Evolutionary conservation across 2,329 filamentous ascomycete species (phyloP).

Genomic region (Pseudopithomyces maydicus): DNA sequence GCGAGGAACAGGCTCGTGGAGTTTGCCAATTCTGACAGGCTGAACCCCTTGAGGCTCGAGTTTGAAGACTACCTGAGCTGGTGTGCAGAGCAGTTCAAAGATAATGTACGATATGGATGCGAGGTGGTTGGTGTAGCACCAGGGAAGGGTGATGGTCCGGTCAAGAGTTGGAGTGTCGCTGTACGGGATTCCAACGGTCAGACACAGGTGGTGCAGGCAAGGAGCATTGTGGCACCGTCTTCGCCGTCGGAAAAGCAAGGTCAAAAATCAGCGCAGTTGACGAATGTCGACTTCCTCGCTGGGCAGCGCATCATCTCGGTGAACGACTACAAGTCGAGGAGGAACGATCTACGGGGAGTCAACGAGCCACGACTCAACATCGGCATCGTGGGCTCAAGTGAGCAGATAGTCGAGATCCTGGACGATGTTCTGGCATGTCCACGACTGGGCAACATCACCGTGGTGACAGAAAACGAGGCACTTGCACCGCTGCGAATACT

Average conservation of each 20-base stretch:
- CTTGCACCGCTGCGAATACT: constrained; percentile 36
- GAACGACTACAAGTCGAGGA: constrained; percentile 36
- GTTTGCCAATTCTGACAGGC: constrained; percentile 43
- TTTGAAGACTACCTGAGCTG: constrained; percentile 47
- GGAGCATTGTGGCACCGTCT: constrained; percentile 33
- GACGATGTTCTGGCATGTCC: constrained; percentile 41
- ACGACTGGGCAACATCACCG: constrained; percentile 40
- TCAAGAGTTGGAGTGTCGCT: constrained; percentile 34
- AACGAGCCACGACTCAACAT: constrained; percentile 36
- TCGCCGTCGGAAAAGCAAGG: constrained; percentile 23
- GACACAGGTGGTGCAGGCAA: constrained; percentile 29
- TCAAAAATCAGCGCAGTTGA: constrained; percentile 24
- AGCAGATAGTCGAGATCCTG: constrained; percentile 35
- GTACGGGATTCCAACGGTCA: constrained; percentile 32
- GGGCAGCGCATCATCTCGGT: constrained; percentile 42
- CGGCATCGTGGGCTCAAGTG: constrained; percentile 36
- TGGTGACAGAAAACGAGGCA: constrained; percentile 40
- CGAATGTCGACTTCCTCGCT: constrained; percentile 33
- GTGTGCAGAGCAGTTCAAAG: constrained; percentile 41
- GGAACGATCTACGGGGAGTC: constrained; percentile 35
- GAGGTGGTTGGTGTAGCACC: constrained; percentile 38
- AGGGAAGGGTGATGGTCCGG: constrained; percentile 23
- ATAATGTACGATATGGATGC: constrained; percentile 34
- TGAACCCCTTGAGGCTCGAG: constrained; percentile 44
- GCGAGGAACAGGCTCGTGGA: constrained; percentile 36